Conservation (phyloP, 768 basidiomycete genomes). For the Mrakia blollopis region DNA sequence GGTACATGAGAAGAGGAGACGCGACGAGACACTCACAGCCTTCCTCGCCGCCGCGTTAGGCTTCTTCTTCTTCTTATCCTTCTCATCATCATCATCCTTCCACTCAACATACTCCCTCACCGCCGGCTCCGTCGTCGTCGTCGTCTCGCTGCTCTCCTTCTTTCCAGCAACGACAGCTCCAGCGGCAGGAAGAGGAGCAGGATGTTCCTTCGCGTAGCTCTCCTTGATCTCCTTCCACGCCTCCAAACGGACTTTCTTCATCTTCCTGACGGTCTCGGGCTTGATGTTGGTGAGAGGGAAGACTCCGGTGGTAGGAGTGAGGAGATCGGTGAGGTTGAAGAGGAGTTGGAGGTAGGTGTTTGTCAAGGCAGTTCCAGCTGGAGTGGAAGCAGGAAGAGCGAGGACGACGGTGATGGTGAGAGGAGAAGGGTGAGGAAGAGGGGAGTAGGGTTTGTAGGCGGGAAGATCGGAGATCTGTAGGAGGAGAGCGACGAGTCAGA, state of each 20-base stretch:
- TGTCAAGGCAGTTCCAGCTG: neutral
- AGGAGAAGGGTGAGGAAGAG: slow-evolving; percentile 20
- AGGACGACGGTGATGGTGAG: slow-evolving; percentile 22
- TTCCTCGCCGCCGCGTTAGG: neutral
- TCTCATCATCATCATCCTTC: neutral
- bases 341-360: slow-evolving; percentile 19
- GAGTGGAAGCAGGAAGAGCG: neutral
- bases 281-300: slow-evolving; percentile 4
- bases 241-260: slow-evolving; percentile 12
- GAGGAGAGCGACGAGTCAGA: neutral
- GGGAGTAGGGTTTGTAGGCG: slow-evolving; percentile 1
- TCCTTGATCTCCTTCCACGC: slow-evolving; percentile 21
- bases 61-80: slow-evolving; percentile 7
- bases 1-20: neutral
- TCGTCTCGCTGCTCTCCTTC: neutral
- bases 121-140: neutral
- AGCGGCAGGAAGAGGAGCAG: neutral
- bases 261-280: slow-evolving; percentile 12
- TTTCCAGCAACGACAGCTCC: neutral
- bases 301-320: neutral
- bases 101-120: slow-evolving; percentile 3
- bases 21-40: slow-evolving; percentile 11
- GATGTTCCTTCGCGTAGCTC: neutral
- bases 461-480: slow-evolving; percentile 26
- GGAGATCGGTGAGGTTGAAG: slow-evolving; percentile 22